These are phyloP conservation scores for Actinidia chinensis DNA, from an alignment of 179 eudicot genomes.

Conservation along the genomic window DNA sequence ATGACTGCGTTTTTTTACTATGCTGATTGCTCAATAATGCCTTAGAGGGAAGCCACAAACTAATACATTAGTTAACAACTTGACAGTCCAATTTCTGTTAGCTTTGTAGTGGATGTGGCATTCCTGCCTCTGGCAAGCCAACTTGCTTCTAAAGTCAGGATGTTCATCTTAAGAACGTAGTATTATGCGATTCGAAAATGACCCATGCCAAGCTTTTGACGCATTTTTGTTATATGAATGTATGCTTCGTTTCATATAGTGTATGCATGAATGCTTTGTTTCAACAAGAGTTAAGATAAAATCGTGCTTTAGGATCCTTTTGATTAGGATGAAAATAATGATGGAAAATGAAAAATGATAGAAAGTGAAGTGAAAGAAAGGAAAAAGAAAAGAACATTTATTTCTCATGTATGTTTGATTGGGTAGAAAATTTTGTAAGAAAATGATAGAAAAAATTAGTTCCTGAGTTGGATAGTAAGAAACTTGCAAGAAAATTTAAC, in stretches of 20 bases:
- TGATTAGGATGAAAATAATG: too few species aligned
- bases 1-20: background rate
- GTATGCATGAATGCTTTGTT: background rate
- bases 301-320: background rate
- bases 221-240: background rate
- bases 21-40: conserved; percentile 3
- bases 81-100: background rate
- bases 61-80: background rate
- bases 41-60: background rate
- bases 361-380: too few species aligned
- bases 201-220: background rate
- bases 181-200: background rate
- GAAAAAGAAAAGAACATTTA: too few species aligned
- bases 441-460: too few species aligned
- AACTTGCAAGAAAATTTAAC: too few species aligned
- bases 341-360: too few species aligned
- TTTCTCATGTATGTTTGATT: too few species aligned
- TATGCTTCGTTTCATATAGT: background rate
- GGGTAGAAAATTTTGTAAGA: too few species aligned
- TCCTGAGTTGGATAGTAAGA: too few species aligned
- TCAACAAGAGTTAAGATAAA: background rate
- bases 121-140: conserved; percentile 1
- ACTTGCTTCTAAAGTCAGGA: background rate
- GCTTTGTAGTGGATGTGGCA: background rate
- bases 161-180: background rate